These are phyloP conservation scores for Heteromeles arbutifolia DNA, from an alignment of 306 rosid genomes.

Conservation along the genomic window DNA sequence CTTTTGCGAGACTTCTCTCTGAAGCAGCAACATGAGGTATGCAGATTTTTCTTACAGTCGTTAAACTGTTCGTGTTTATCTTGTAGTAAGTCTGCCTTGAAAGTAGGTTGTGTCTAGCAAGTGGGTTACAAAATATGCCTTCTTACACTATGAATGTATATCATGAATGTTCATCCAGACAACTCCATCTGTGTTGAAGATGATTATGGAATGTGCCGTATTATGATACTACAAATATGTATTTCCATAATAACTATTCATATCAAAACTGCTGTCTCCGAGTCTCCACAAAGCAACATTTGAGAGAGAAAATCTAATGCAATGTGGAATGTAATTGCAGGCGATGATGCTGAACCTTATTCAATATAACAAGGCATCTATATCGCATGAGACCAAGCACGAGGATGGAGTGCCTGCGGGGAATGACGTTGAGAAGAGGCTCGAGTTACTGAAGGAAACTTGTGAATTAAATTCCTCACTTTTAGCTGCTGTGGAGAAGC, in stretches of 20 bases:
- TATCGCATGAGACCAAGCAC: slow-evolving; percentile 8
- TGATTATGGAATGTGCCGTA: not conserved
- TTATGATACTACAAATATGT: not conserved
- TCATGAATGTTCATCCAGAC: not conserved
- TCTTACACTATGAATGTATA: not conserved
- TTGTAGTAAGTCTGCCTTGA: not conserved
- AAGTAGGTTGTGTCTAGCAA: not conserved
- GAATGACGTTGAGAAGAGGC: slow-evolving; percentile 44
- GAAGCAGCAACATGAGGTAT: slow-evolving; percentile 73
- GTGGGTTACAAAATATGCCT: not conserved
- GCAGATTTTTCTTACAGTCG: not conserved
- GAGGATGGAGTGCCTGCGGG: slow-evolving; percentile 13
- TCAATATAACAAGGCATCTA: slow-evolving; percentile 28
- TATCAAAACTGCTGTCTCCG: not conserved
- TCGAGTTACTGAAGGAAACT: slow-evolving; percentile 51
- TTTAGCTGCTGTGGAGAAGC: slow-evolving; percentile 45
- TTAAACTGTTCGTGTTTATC: not conserved
- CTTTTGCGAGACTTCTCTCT: slow-evolving; percentile 64
- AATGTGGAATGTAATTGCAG: slow-evolving; percentile 33
- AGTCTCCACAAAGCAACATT: not conserved
- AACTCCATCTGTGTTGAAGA: not conserved
- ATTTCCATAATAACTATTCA: not conserved
- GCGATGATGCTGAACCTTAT: slow-evolving; percentile 66
- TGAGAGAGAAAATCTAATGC: not conserved
- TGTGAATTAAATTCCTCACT: slow-evolving; percentile 77